Conservation (phyloP, 176 grass and related monocot genomes). For the Phyllostachys edulis region DNA sequence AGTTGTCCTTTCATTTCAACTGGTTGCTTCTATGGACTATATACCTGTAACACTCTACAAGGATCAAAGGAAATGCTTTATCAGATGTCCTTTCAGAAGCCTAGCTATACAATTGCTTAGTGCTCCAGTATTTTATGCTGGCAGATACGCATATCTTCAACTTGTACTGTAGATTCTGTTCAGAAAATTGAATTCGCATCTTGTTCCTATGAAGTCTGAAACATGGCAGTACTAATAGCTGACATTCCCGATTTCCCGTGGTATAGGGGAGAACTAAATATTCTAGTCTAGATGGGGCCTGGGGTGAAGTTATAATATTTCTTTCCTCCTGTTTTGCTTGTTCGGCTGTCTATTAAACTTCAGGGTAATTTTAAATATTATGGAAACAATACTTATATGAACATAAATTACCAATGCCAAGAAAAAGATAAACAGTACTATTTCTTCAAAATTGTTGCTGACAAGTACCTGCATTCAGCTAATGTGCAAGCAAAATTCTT, state of each 20-base stretch:
- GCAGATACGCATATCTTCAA: neutral
- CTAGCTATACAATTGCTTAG: conserved; percentile 2
- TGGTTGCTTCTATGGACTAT: neutral
- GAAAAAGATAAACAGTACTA: neutral
- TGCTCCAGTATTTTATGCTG: conserved; percentile 38
- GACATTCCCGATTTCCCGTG: neutral
- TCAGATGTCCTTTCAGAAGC: conserved; percentile 35
- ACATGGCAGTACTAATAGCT: neutral
- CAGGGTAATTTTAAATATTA: neutral
- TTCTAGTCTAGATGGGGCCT: neutral
- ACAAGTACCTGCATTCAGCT: neutral
- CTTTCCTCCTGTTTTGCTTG: neutral
- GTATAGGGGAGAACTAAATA: too few species aligned
- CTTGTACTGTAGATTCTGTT: conserved; percentile 15
- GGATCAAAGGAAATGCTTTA: neutral
- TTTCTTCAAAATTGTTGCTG: neutral
- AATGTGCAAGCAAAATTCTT: neutral
- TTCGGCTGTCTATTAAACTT: neutral
- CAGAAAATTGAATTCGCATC: neutral
- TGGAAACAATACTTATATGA: neutral
- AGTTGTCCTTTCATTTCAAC: conserved; percentile 27
- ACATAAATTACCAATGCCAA: neutral
- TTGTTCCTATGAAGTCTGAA: neutral
- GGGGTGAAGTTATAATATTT: neutral
- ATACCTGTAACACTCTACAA: neutral